phyloP scores from a whole-genome alignment of 768 basidiomycete genomes.

The Xerocomellus amylosporus region DNA sequence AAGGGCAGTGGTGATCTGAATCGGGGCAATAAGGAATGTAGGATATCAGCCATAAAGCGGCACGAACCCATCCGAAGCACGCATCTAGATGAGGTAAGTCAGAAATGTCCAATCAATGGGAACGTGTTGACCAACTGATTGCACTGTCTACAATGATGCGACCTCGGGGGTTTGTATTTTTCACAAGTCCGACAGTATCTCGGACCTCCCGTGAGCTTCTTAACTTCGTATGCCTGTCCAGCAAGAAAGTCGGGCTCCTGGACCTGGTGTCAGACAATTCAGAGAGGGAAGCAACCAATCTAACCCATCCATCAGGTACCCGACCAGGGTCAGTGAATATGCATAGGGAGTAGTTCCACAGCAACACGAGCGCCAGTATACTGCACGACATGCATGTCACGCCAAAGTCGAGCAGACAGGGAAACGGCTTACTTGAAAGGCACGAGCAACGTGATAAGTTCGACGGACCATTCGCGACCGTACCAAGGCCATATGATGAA shows the following conservation, averaged over 20 bases:
- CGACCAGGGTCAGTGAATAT: conserved; percentile 81
- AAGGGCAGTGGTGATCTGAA: conserved; percentile 86
- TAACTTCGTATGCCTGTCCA: conserved; percentile 81
- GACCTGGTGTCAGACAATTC: conserved; percentile 4
- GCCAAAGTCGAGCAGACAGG: conserved; percentile 2
- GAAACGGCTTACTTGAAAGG: conserved; percentile 83
- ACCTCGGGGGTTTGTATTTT: conserved; percentile 79
- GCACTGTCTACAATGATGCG: conserved; percentile 93
- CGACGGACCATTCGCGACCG: conserved; percentile 65
- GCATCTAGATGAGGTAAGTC: conserved; percentile 46
- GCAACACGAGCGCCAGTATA: conserved; percentile 67
- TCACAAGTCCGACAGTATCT: conserved; percentile 86
- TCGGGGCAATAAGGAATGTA: conserved; percentile 3
- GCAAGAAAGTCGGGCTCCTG: conserved; percentile 67
- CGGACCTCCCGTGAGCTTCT: conserved; percentile 78
- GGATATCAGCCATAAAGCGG: not conserved
- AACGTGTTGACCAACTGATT: conserved; percentile 52
- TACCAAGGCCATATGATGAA: conserved; percentile 96
- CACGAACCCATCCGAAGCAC: conserved; percentile 84
- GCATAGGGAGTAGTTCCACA: conserved; percentile 87
- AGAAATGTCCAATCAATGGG: not conserved
- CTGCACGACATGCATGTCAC: conserved; percentile 38
- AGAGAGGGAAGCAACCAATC: conserved; percentile 16
- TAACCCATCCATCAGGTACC: conserved; percentile 78
- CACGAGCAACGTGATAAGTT: conserved; percentile 69